Base-by-base conservation (phyloP, 2,329 filamentous ascomycete genomes). In the Trichoderma endophyticum region DNA sequence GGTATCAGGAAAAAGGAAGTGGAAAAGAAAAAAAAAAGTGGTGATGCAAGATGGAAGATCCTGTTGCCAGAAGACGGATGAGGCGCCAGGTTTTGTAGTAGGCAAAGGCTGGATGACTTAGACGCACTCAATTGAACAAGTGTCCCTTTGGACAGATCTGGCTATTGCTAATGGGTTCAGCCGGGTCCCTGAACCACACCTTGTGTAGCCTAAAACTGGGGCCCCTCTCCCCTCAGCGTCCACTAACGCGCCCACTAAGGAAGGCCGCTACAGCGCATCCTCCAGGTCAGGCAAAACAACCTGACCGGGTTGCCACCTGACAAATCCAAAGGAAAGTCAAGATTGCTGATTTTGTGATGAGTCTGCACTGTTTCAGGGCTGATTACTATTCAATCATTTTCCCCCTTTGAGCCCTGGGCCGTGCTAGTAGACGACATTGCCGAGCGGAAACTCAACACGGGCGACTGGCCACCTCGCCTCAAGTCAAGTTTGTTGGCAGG, bases 121-220 rank as follows among this genome's bases (percentile, higher is more conserved):
- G 64, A 70, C 70, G 70, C 73, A 74, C 76, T 79, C 78, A 83
- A 83, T 81, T 82, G 82, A 82, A 83, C 82, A 83, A 83, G 82
- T 83, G 82, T 83, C 82, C 82, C 80, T 77, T 82, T 81, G 75
- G 74, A 73, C 75, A 63, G 63, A 71, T 72, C 66, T 70, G 71
- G 66, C 43, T 63, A 30, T 21, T 63, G 67, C 57, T 48, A 36
- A 56, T 54, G 43, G 68, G 32, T 28, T 56, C 48, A 56, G 59
- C 59, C 48, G 39, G 57, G 34, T 48, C 56, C 66, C 30, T 62
- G 67, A 70, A 62, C 67, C 67, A 70, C 67, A 70, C 67, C 65
- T n/a, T 36, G 39, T 36, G 57, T 43, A 70, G 54, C 66, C 36
- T 60, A 69, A 70, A 71, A 71, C 61, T 64, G 69, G 69, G 59